Evolutionary conservation across 2,329 filamentous ascomycete genomes (phyloP), one percentile per base, ranked within the genome.

Genomic region (Elsinoe perseae): DNA sequence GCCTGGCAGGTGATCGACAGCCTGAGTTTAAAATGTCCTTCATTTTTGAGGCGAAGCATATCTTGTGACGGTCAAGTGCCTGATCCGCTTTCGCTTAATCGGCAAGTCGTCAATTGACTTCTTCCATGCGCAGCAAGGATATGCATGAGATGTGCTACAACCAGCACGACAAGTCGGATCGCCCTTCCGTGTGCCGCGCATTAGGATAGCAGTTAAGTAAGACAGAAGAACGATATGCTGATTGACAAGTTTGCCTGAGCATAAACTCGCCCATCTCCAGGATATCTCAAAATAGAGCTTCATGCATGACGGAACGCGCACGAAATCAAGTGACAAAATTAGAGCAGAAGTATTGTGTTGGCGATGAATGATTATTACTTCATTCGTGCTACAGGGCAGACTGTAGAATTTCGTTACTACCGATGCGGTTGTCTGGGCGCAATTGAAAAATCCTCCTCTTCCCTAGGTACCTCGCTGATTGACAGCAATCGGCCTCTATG

Each of bases 1-100:
- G 28, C 48, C 48, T 52, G 23, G 48, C 14, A 38, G 16, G 2
- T 52, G 48, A 52, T 52, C 28, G 16, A 20, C 48, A 21, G 20
- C 30, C 16, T 38, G 20, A 7, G 8, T 16, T 3, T 20, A 28
- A 25, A 48, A 4, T 42, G 43, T 32, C 30, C 23, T 18, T 32
- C 14, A 20, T 34, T n/a, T 21, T 20, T 25, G 48, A 36, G 48
- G 48, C 48, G 48, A 32, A 52, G 48, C 44, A 32, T 30, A 36
- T 25, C 48, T 38, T 30, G 48, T 52, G 48, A 52, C 30, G 36
- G 44, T 50, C 27, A 30, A 4, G 32, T 36, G 32, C 32, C 32
- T 36, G 32, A 36, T 36, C 32, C n/a, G 32, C 32, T 36, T 12
- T 36, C 12, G 32, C 32, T 36, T 36, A 5, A 14, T 12, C 32